These are phyloP conservation scores for Phytophthora cactorum DNA, from an alignment of 352 stramenopile genomes.

Conservation along the genomic window DNA sequence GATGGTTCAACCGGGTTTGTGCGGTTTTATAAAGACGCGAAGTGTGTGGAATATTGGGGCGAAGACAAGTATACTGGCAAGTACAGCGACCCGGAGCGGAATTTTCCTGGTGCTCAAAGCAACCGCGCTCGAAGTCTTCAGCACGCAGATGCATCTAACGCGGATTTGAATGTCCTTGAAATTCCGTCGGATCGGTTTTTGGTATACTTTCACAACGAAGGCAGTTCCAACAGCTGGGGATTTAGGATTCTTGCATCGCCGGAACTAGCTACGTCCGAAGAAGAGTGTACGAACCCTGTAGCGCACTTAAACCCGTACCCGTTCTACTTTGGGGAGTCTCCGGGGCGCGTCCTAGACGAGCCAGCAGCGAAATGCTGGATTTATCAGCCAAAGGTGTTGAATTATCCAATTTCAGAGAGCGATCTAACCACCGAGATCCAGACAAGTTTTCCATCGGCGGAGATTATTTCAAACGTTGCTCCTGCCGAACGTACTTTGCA, in stretches of 20 bases:
- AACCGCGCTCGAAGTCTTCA: constrained; percentile 46
- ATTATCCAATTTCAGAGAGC: constrained; percentile 52
- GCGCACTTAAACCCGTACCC: constrained; percentile 62
- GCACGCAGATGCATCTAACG: constrained; percentile 17
- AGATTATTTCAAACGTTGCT: constrained; percentile 28
- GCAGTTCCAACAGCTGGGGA: constrained; percentile 62
- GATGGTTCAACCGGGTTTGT: constrained; percentile 67
- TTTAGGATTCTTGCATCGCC: constrained; percentile 69
- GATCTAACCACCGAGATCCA: constrained; percentile 65
- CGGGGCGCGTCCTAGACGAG: constrained; percentile 51
- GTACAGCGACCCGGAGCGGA: constrained; percentile 74
- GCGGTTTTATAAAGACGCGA: constrained; percentile 73
- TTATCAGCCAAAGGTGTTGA: constrained; percentile 58
- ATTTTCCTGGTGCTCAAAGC: constrained; percentile 76
- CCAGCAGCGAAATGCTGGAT: constrained; percentile 68
- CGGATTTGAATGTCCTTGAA: constrained; percentile 47
- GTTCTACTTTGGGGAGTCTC: constrained; percentile 76
- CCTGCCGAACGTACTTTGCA: constrained; percentile 67
- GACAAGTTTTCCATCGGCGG: constrained; percentile 41
- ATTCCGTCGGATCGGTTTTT: constrained; percentile 74
- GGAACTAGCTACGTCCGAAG: constrained; percentile 35
- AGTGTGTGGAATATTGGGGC: constrained; percentile 73
- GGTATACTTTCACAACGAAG: constrained; percentile 76
- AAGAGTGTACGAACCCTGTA: constrained; percentile 9
- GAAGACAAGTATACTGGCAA: constrained; percentile 76